Evolutionary conservation across 163 green algal genomes (phyloP), one percentile per base, ranked within the genome.

Genomic region (Smithsoniella earleae): DNA sequence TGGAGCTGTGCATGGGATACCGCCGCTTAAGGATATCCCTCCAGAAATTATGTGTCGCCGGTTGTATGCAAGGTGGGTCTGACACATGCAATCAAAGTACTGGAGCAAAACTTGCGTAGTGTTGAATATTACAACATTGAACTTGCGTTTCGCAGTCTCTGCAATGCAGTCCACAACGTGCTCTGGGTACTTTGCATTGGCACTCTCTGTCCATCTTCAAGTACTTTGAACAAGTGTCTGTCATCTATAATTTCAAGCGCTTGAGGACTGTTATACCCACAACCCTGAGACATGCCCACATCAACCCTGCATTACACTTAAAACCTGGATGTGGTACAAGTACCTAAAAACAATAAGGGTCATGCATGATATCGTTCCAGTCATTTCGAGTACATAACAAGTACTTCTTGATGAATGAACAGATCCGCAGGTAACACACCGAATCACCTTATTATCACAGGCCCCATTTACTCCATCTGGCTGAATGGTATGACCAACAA

Each of bases 261-360:
- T 81, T 92, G 77, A 34, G 84, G 63, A 3, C 78, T 43, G 0
- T 83, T 81, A 77, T 95, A 82, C 2, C 86, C 89, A 72, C 90
- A 95, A 36, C 91, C 91, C 20, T 72, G 74, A 3, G 89, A 96
- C 69, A 96, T 82, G 18, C 91, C 91, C 40, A 96, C 91, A 75
- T 97, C 91, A 27, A 96, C 87, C 84, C 8, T 69, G 72, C 65
- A 65, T 22, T 63, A 27, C 34, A 73, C 33, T 64, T 10, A 8
- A 6, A 64, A 64, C 13, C n/a, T n/a, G n/a, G n/a, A n/a, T n/a
- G n/a, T n/a, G n/a, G n/a, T n/a, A n/a, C n/a, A n/a, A n/a, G n/a
- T n/a, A n/a, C n/a, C n/a, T n/a, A n/a, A n/a, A n/a, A n/a, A n/a
- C n/a, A n/a, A n/a, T n/a, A n/a, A n/a, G n/a, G n/a, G n/a, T n/a